Evolutionary conservation across 2,329 filamentous ascomycete species (phyloP), one percentile per base, ranked within the genome.

Genomic region (Ceratocystis cacaofunesta): DNA sequence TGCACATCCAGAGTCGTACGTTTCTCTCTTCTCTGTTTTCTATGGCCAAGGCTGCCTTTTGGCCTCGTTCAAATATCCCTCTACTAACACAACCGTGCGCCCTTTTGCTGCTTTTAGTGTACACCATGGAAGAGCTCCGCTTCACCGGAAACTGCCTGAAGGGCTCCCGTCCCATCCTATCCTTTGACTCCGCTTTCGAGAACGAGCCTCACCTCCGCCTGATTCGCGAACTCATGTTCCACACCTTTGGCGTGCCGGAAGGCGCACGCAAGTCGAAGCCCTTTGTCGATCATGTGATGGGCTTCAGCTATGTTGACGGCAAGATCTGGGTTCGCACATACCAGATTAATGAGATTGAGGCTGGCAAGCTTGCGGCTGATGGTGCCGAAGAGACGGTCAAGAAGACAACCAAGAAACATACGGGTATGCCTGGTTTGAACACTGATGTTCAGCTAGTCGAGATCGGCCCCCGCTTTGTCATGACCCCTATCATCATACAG

Each of bases 81-180:
- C 5, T 22, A n/a, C 30, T 32, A 58, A 58, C 5, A 8, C 17
- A n/a, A 6, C 0, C 22, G 2, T 55, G 3, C 19, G 5, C 5
- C 19, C 30, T 19, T 41, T 28, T 46, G 22, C 15, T 55, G 52
- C 3, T 15, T 41, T 57, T 70, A 89, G 82, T 96, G 72, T 92
- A 96, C 77, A 96, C 92, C 8, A 96, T 95, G 90, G 90, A 92
- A 72, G 94, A 99, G 75, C 80, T 99, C 44, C 90, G 96, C 73
- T 97, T 99, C 75, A 92, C 91, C 17, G 94, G 94, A 64, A 99
- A 99, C 79, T 96, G 92, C 74, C 79, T 97, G 68, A 96, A 96
- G 77, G 94, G 94, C 67, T 94, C 90, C 32, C 82, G 94, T 44
- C 92, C 94, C 1, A 80, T 99, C 48, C 85, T 99, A 66, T 94